Evolutionary conservation across 768 basidiomycete genomes (phyloP), one percentile per base, ranked within the genome.

Genomic region (Udeniomyces megalosporus): DNA sequence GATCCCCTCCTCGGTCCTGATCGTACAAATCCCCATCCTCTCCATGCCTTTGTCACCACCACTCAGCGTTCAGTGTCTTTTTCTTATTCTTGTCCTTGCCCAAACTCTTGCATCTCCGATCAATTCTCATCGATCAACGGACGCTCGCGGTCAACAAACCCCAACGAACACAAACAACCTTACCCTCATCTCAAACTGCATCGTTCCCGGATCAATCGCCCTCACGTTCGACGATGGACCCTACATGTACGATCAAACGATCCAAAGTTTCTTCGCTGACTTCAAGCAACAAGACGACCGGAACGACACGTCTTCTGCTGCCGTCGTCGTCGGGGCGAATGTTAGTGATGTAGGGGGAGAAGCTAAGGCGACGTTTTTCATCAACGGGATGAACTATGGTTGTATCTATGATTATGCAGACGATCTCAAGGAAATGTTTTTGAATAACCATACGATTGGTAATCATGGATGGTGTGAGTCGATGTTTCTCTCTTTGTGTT

Each of bases 301-400:
- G n/a, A 34, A 66, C 15, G n/a, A n/a, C n/a, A n/a, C n/a, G n/a
- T n/a, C n/a, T n/a, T n/a, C n/a, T n/a, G n/a, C n/a, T n/a, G n/a
- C n/a, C n/a, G n/a, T n/a, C n/a, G n/a, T n/a, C n/a, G n/a, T n/a
- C n/a, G n/a, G n/a, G n/a, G n/a, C n/a, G n/a, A n/a, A n/a, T n/a
- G n/a, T n/a, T n/a, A n/a, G n/a, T n/a, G n/a, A n/a, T n/a, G n/a
- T n/a, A n/a, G n/a, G n/a, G n/a, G n/a, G n/a, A n/a, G 74, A 74
- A 26, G 76, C 70, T 22, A 77, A 76, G 64, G 77, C 72, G 3
- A 77, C 77, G 2, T 78, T 78, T 69, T 78, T 77, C 70, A 70
- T 76, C 24, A 74, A 55, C 54, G 54, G 54, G 10, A 17, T 38
- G 35, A 74, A 73, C 68, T 73, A 71, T 57, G 70, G 34, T 14